A percentile compares a stretch with the other conserved stretches of the same genome.
Evolutionary conservation across 1,284 basidiomycete species (phyloP).

Genomic region (Naganishia albida): DNA sequence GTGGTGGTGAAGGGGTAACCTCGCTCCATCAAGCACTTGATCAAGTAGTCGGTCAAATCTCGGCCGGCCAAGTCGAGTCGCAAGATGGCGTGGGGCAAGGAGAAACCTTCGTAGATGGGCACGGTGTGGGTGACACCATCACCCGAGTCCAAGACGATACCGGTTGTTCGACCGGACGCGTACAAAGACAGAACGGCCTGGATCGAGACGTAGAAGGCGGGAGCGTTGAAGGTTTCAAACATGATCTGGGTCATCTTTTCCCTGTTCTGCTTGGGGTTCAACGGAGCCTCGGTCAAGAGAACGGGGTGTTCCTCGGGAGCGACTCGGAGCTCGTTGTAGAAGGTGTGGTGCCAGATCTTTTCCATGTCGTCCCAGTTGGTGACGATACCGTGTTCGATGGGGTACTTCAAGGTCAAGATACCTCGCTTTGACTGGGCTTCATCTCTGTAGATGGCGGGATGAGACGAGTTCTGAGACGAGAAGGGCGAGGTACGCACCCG

Average conservation of each 20-base stretch:
- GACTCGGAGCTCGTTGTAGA: constrained; percentile 82
- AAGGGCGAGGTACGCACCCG: constrained; percentile 59
- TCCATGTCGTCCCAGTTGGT: constrained; percentile 98
- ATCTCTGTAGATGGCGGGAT: constrained; percentile 61
- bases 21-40: constrained; percentile 91
- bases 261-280: constrained; percentile 91
- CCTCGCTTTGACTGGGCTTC: constrained; percentile 95
- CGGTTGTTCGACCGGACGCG: constrained; percentile 87
- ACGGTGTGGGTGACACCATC: constrained; percentile 93
- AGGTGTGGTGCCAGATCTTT: constrained; percentile 92
- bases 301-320: constrained; percentile 85
- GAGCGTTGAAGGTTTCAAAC: constrained; percentile 95
- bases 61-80: constrained; percentile 94
- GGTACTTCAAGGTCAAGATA: constrained; percentile 88
- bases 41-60: constrained; percentile 88
- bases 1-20: constrained; percentile 94
- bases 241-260: constrained; percentile 98
- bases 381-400: constrained; percentile 73
- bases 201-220: constrained; percentile 90
- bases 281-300: constrained; percentile 88
- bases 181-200: constrained; percentile 91
- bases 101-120: constrained; percentile 94
- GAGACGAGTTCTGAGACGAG: background rate
- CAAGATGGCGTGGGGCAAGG: constrained; percentile 89
- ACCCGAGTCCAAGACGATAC: constrained; percentile 91